These are phyloP conservation scores for Zoysia japonica DNA, from an alignment of 176 grass and related monocot species.

Conservation along the genomic window DNA sequence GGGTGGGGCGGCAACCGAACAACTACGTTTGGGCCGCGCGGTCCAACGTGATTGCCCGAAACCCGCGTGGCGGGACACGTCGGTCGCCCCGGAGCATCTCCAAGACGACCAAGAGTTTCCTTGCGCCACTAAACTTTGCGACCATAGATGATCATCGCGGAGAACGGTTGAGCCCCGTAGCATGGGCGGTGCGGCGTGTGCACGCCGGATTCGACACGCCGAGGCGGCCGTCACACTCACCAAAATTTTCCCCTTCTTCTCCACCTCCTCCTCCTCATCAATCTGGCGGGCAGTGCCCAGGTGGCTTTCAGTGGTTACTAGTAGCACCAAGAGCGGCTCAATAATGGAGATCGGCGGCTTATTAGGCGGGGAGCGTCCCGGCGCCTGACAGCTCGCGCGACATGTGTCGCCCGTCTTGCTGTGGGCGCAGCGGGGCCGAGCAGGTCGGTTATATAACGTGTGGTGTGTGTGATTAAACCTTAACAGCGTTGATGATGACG, in stretches of 20 bases:
- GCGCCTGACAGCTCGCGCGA: slow-evolving; percentile 2
- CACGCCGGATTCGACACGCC: background rate
- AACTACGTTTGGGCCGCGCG: background rate
- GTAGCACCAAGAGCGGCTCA: background rate
- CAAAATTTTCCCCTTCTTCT: background rate
- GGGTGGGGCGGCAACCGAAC: no score
- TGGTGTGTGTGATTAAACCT: background rate
- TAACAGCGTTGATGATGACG: background rate
- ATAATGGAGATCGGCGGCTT: slow-evolving; percentile 8
- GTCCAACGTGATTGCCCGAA: slow-evolving; percentile 9
- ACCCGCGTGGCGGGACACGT: background rate
- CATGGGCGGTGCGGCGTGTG: background rate
- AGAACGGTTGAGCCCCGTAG: background rate
- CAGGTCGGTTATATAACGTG: background rate
- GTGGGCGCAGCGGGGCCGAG: background rate
- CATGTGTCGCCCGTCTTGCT: background rate
- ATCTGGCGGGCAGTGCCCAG: background rate
- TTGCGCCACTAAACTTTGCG: no score
- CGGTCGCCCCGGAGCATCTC: background rate
- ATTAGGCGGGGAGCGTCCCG: no score
- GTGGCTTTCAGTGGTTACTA: slow-evolving; percentile 21
- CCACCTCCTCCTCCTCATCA: background rate
- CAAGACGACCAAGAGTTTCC: no score
- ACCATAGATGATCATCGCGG: background rate
- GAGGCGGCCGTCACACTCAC: background rate